Conservation (phyloP, 1,139 yeast genomes). For the Lodderomyces parapsilosis region DNA sequence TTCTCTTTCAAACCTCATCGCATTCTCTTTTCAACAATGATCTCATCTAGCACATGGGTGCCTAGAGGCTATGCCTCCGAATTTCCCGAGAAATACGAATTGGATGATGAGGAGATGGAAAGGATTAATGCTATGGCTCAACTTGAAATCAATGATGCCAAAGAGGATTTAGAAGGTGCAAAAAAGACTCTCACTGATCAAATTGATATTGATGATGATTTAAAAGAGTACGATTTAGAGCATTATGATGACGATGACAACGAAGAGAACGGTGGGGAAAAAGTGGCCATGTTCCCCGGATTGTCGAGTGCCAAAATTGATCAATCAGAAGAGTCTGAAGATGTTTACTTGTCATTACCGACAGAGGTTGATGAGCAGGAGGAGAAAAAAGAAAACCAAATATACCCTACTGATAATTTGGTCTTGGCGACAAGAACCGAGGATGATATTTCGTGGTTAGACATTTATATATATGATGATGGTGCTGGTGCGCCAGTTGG, state of each 20-base stretch:
- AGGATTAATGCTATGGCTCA: slow-evolving; percentile 85
- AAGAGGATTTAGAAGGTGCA: slow-evolving; percentile 43
- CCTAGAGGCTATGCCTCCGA: slow-evolving; percentile 96
- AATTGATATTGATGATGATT: slow-evolving; percentile 71
- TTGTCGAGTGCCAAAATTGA: slow-evolving; percentile 52
- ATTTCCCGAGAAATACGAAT: slow-evolving; percentile 83
- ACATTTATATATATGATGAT: slow-evolving; percentile 92
- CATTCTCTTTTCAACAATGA: slow-evolving; percentile 44
- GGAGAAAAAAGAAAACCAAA: slow-evolving; percentile 80
- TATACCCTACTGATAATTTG: slow-evolving; percentile 87
- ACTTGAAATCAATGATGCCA: slow-evolving; percentile 75
- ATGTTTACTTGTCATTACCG: slow-evolving; percentile 78
- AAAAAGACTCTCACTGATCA: slow-evolving; percentile 42
- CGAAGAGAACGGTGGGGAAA: slow-evolving; percentile 40
- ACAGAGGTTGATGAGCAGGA: slow-evolving; percentile 61
- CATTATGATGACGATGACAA: slow-evolving; percentile 70
- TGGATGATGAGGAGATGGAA: slow-evolving; percentile 90
- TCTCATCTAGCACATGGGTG: slow-evolving; percentile 93
- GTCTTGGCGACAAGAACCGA: slow-evolving; percentile 93
- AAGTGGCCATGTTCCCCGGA: slow-evolving; percentile 70
- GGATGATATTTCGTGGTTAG: slow-evolving; percentile 89
- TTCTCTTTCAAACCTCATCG: slow-evolving; percentile 7
- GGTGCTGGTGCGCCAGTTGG: slow-evolving; percentile 80
- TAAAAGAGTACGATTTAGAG: slow-evolving; percentile 85
- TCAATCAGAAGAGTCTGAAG: slow-evolving; percentile 48